Conservation (phyloP, 1,139 yeast species). For the Diutina scorzettiae region DNA sequence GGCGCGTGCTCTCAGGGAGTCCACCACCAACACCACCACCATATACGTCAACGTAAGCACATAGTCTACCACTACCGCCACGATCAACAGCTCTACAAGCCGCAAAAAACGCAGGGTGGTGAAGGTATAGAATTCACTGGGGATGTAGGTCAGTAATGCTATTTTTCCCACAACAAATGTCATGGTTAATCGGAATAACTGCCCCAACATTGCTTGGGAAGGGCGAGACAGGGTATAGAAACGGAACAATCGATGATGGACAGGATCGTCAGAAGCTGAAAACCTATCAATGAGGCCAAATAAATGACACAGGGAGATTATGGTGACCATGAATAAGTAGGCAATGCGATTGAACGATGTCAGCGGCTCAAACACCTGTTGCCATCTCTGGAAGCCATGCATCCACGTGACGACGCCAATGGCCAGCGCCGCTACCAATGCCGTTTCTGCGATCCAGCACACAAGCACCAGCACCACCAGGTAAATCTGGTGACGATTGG, state of each 20-base stretch:
- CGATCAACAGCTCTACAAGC: neutral
- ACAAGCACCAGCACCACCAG: constrained; percentile 47
- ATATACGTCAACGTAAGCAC: constrained; percentile 50
- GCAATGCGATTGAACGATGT: constrained; percentile 17
- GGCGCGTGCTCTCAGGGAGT: constrained; percentile 18
- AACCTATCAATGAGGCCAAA: neutral
- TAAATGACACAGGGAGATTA: constrained; percentile 7
- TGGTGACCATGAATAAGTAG: constrained; percentile 16
- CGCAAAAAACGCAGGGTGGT: neutral
- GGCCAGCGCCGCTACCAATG: constrained; percentile 43
- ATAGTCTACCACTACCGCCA: constrained; percentile 42
- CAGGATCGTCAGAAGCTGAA: neutral
- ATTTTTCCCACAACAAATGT: neutral
- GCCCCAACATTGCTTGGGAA: neutral
- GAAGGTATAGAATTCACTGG: neutral
- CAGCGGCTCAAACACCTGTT: constrained; percentile 20
- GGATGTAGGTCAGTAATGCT: neutral
- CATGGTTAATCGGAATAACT: neutral
- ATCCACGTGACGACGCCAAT: constrained; percentile 18
- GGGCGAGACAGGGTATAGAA: neutral
- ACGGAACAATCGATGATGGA: neutral
- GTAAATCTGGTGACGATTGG: constrained; percentile 42
- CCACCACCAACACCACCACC: constrained; percentile 54
- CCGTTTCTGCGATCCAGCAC: constrained; percentile 47
- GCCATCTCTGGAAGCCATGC: constrained; percentile 17